A percentile compares a stretch with the other conserved stretches of the same genome.
Conservation (phyloP, 2,329 filamentous ascomycete genomes). For the Didymella sp. region DNA sequence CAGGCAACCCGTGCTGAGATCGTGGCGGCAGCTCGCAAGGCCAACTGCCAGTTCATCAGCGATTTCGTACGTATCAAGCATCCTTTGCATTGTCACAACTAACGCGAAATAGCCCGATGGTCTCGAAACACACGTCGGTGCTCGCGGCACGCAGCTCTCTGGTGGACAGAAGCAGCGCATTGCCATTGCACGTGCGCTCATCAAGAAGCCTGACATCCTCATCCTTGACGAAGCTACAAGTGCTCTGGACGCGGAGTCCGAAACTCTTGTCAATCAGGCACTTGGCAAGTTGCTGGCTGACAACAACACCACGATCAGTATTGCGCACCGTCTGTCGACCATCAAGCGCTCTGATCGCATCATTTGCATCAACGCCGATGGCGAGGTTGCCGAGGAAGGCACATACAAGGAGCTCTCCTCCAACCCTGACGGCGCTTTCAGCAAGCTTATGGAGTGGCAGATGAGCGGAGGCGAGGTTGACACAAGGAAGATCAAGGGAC, state of each 20-base stretch:
- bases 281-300: slow-evolving; percentile 80
- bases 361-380: slow-evolving; percentile 86
- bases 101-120: slow-evolving; percentile 72
- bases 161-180: slow-evolving; percentile 98
- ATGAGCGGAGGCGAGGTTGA: slow-evolving; percentile 78
- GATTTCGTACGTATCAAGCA: slow-evolving; percentile 72
- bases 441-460: slow-evolving; percentile 98
- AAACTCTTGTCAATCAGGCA: slow-evolving; percentile 94
- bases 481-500: slow-evolving; percentile 33
- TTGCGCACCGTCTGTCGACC: slow-evolving; percentile 92
- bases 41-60: slow-evolving; percentile 95
- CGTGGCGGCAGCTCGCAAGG: slow-evolving; percentile 82
- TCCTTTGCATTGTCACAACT: slow-evolving; percentile 3
- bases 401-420: slow-evolving; percentile 78
- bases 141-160: slow-evolving; percentile 89
- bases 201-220: slow-evolving; percentile 95
- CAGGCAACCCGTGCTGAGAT: slow-evolving; percentile 80
- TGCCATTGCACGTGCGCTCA: slow-evolving; percentile 90
- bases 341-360: slow-evolving; percentile 96
- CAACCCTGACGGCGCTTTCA: slow-evolving; percentile 82
- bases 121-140: slow-evolving; percentile 90
- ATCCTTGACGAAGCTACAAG: slow-evolving; percentile 96
- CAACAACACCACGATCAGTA: slow-evolving; percentile 95
- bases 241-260: slow-evolving; percentile 93
- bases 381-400: slow-evolving; percentile 88